Evolutionary conservation across 371 early-diverging fungal species (phyloP), one percentile per base, ranked within the genome.

Genomic region (Lichtheimia corymbifera): DNA sequence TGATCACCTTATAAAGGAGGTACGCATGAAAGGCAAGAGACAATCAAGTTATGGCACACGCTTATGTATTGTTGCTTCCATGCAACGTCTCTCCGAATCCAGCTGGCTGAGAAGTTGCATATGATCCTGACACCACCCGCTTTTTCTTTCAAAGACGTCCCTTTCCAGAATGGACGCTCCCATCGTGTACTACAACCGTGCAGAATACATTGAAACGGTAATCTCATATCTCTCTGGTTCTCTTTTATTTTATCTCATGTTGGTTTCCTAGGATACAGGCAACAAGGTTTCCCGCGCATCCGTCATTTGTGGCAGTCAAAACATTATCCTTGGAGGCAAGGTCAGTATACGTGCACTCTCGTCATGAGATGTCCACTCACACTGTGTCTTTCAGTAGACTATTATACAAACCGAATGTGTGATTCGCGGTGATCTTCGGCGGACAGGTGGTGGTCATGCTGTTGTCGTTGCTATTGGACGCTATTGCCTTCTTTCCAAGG

Each of bases 311-410:
- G 95, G 95, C 24, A 89, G 91, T 71, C 93, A 97, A 69, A 96
- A 97, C 78, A 97, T 97, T 61, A 91, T 96, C 49, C 86, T 97
- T 15, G 95, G 95, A 28, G 97, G 96, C 66, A 95, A 93, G 86
- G 92, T 47, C 47, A 47, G 47, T 91, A 79, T 47, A 40, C 22
- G 17, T 20, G 22, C 3, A 18, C 30, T 17, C 14, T 20, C 12
- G 12, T 43, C n/a, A 18, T 51, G 14, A 7, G 22, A 5, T 14
- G 20, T 27, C 55, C 3, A 18, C 18, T 42, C 41, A 28, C 2
- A 44, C 52, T 25, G 18, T 18, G 12, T 11, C 5, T 17, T 18
- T 49, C 24, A 45, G 45, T 52, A 97, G 92, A 94, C 96, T 22
- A 92, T 97, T 59, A 92, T 97, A 45, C 94, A 96, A 77, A 85